Evolutionary conservation across 345 rosid genomes (phyloP).

Genomic region (Triadica sebifera): DNA sequence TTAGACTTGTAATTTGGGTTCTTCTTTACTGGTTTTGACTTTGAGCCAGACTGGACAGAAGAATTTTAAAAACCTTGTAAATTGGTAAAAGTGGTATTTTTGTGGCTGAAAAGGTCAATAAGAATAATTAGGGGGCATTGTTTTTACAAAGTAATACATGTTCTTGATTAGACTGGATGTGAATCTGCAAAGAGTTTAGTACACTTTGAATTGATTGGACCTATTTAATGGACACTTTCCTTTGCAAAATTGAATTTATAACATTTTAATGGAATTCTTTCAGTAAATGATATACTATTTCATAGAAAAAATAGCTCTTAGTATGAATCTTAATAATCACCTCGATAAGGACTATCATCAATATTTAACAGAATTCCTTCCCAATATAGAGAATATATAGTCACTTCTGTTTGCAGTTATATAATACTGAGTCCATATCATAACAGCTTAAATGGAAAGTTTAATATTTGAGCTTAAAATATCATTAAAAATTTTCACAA

Average conservation of each 20-base stretch:
- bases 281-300: too few relatives aligned
- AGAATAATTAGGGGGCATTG: not conserved
- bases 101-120: not conserved
- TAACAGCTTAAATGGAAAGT: conserved; percentile 4
- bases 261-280: not conserved
- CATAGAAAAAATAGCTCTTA: too few relatives aligned
- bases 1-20: not conserved
- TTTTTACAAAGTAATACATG: not conserved
- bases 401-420: not conserved
- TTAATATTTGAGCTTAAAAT: not conserved
- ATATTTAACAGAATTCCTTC: not conserved
- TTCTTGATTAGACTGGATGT: not conserved
- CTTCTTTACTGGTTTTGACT: not conserved
- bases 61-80: not conserved
- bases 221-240: not conserved
- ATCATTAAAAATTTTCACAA: conserved; percentile 4
- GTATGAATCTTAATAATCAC: not conserved
- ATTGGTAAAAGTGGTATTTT: not conserved
- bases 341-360: not conserved
- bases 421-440: not conserved
- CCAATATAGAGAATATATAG: not conserved
- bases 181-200: too few relatives aligned
- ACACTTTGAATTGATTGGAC: not conserved
- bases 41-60: not conserved
- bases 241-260: not conserved